phyloP scores from a whole-genome alignment of 139 green algal genomes.

The Dunaliella sp. region DNA sequence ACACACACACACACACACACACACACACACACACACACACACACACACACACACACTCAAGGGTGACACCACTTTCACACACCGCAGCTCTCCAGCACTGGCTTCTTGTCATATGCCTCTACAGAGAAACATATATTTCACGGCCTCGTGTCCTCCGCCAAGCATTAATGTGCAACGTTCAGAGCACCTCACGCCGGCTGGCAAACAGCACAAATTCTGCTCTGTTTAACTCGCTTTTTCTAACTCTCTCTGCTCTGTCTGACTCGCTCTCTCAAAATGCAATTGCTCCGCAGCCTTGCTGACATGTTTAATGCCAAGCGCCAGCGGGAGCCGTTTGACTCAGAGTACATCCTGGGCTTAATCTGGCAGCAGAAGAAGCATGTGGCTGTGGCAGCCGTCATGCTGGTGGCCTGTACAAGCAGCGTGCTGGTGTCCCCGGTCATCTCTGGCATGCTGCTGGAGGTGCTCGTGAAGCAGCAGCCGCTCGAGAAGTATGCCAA shows the following conservation, averaged over 20 bases:
- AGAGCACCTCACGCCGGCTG: not conserved
- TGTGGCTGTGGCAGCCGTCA: slow-evolving; percentile 46
- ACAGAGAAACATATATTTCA: not conserved
- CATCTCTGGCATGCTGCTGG: slow-evolving; percentile 77
- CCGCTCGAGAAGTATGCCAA: slow-evolving; percentile 55
- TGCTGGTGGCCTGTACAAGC: slow-evolving; percentile 65
- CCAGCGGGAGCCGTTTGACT: slow-evolving; percentile 18
- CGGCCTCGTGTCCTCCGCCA: not conserved
- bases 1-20: not conserved
- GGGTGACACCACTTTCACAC: not conserved
- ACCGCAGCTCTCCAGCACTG: not conserved
- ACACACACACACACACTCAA: not conserved
- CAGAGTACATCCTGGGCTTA: slow-evolving; percentile 63
- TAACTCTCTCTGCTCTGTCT: not conserved
- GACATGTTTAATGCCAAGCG: not conserved
- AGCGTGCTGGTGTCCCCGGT: slow-evolving; percentile 83
- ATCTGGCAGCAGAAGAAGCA: slow-evolving; percentile 58
- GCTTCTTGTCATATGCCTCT: not conserved
- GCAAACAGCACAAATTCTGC: not conserved
- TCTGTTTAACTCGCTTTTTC: not conserved
- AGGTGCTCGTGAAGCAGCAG: slow-evolving; percentile 68
- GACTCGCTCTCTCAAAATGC: not conserved
- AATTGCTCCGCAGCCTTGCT: not conserved
- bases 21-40: not conserved
- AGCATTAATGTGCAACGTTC: not conserved